phyloP scores from a whole-genome alignment of 192 early-diverging fungal genomes.

The Lunasporangiospora selenospora region DNA sequence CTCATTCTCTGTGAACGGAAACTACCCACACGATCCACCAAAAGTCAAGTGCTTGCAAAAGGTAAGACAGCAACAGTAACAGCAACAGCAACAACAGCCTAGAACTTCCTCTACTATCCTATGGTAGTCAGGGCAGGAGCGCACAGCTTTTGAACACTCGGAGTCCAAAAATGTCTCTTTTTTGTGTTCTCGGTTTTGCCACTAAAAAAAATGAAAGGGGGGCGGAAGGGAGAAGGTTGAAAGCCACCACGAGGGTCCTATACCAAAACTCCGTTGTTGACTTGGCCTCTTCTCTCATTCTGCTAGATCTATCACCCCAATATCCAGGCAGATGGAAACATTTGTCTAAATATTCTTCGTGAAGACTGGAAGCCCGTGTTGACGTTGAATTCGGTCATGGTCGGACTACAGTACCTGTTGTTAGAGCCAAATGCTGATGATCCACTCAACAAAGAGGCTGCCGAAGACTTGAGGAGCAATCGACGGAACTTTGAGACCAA shows the following conservation, averaged over 20 bases:
- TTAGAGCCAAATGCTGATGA: conserved; percentile 96
- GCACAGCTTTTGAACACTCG: no score
- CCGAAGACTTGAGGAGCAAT: conserved; percentile 77
- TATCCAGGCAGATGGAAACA: conserved; percentile 95
- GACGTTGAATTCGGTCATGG: conserved; percentile 87
- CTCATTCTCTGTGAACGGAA: conserved; percentile 79
- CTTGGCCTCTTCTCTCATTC: no score
- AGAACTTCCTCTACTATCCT: not conserved
- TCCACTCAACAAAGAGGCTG: conserved; percentile 97
- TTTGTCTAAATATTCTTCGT: conserved; percentile 96
- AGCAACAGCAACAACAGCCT: not conserved
- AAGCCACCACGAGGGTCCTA: no score
- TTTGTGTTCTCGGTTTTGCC: no score
- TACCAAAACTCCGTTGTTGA: no score
- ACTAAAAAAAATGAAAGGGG: no score
- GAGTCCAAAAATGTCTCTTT: no score
- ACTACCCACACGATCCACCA: conserved; percentile 96
- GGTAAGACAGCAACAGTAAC: conserved; percentile 48
- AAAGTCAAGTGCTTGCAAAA: conserved; percentile 90
- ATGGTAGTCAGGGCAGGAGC: no score
- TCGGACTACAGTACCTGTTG: conserved; percentile 93
- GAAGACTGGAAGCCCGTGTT: conserved; percentile 99
- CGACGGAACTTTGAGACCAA: conserved; percentile 74
- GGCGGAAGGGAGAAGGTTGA: no score
- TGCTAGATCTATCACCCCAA: conserved; percentile 99